Conservation (phyloP, 2,329 filamentous ascomycete genomes). For the Bimuria novae-zelandiae region DNA sequence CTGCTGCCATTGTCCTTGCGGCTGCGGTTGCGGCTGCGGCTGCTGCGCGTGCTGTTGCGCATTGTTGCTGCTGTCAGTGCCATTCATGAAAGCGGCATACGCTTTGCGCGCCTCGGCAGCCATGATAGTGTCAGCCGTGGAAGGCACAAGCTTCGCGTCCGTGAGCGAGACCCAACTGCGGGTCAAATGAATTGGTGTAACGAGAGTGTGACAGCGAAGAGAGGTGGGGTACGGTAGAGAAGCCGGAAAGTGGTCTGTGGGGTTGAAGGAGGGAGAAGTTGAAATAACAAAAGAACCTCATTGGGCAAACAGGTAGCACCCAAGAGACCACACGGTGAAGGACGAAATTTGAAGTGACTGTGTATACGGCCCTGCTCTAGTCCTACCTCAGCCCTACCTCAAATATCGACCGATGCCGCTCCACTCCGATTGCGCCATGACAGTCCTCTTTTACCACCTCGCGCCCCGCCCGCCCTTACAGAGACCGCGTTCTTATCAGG, state of each 20-base stretch:
- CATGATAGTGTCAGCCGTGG: constrained; percentile 20
- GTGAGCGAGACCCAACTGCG: constrained; percentile 1
- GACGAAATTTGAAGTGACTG: constrained; percentile 6
- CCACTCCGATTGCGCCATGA: not conserved
- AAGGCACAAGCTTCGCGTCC: constrained; percentile 19
- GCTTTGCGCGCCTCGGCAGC: constrained; percentile 37
- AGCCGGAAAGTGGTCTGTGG: constrained; percentile 4
- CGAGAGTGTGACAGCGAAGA: constrained; percentile 8
- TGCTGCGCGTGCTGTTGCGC: constrained; percentile 14
- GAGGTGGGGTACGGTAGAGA: constrained; percentile 1
- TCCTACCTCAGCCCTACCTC: constrained; percentile 2
- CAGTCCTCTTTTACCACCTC: not conserved
- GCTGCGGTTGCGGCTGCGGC: constrained; percentile 19
- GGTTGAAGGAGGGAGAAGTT: constrained; percentile 3
- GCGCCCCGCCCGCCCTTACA: not conserved
- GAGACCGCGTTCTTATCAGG: not conserved
- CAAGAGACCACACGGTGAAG: constrained; percentile 16
- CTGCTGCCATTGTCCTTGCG: constrained; percentile 4
- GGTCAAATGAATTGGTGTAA: constrained; percentile 14
- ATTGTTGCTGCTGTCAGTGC: constrained; percentile 20
- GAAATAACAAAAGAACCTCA: not conserved
- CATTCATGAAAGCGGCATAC: constrained; percentile 39
- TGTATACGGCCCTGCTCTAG: not conserved
- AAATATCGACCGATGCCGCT: not conserved
- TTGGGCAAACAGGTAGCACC: constrained; percentile 2